Conservation (phyloP, 805 yeast species). For the Pichia eremophila region DNA sequence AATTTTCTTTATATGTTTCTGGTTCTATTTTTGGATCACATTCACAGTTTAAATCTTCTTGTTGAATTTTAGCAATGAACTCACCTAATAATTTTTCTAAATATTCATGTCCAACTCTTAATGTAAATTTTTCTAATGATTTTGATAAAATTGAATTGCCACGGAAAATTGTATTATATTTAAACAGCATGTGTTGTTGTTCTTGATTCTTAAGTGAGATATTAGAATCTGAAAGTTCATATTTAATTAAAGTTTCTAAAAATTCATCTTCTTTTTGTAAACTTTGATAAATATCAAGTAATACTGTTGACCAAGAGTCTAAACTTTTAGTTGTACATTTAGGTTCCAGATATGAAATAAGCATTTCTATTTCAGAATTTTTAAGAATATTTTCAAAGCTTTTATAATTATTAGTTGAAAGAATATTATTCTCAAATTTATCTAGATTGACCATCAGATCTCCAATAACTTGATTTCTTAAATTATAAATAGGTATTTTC, state of each 20-base stretch:
- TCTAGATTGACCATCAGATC: slow-evolving; percentile 43
- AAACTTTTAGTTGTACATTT: slow-evolving; percentile 27
- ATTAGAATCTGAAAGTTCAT: slow-evolving; percentile 12
- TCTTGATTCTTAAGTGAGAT: neutral
- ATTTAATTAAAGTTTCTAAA: slow-evolving; percentile 8
- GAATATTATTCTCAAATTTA: slow-evolving; percentile 43
- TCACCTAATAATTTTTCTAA: slow-evolving; percentile 63
- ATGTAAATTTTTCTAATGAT: slow-evolving; percentile 67
- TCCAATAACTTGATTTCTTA: slow-evolving; percentile 40
- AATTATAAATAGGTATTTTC: slow-evolving; percentile 15
- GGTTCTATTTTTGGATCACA: slow-evolving; percentile 59
- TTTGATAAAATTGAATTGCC: slow-evolving; percentile 81
- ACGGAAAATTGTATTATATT: slow-evolving; percentile 55
- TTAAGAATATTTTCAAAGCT: slow-evolving; percentile 53
- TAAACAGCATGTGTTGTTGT: neutral
- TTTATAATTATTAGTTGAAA: slow-evolving; percentile 52
- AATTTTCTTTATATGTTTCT: slow-evolving; percentile 28
- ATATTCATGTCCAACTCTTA: slow-evolving; percentile 72
- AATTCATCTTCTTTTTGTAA: slow-evolving; percentile 56
- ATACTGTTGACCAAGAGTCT: slow-evolving; percentile 47
- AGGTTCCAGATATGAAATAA: slow-evolving; percentile 39
- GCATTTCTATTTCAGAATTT: slow-evolving; percentile 41
- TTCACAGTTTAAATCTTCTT: slow-evolving; percentile 55
- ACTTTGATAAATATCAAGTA: slow-evolving; percentile 68
- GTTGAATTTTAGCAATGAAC: slow-evolving; percentile 44